Conservation (phyloP, 2,329 filamentous ascomycete genomes). For the Ophiostoma sp. region DNA sequence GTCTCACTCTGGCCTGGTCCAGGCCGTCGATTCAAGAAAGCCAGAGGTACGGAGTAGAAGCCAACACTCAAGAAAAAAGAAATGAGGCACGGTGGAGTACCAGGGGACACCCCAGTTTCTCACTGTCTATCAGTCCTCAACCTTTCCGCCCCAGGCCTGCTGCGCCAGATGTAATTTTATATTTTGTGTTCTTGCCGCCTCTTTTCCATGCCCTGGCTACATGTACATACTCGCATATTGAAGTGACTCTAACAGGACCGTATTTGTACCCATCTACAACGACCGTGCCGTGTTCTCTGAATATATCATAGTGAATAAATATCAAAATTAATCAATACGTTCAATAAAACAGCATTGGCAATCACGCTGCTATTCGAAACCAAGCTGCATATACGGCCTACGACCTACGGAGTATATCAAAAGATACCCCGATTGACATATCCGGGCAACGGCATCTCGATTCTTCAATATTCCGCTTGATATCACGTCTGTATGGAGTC, state of each 20-base stretch:
- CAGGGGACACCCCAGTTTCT: conserved; percentile 4
- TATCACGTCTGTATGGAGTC: neutral
- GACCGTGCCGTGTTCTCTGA: too few relatives aligned
- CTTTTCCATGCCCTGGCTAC: neutral
- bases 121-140: neutral
- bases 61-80: conserved; percentile 1
- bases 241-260: too few relatives aligned
- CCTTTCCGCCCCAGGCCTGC: neutral
- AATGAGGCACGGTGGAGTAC: neutral
- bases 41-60: neutral
- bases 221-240: too few relatives aligned
- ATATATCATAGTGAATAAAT: too few relatives aligned
- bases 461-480: neutral
- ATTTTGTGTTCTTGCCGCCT: neutral
- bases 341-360: too few relatives aligned
- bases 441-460: conserved; percentile 2
- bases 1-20: neutral
- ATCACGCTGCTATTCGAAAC: too few relatives aligned
- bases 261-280: too few relatives aligned
- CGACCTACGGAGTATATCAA: too few relatives aligned
- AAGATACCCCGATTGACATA: neutral
- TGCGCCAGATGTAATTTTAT: neutral
- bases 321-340: too few relatives aligned
- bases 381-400: too few relatives aligned
- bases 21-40: neutral